phyloP scores from a whole-genome alignment of 1,284 basidiomycete species.

The Leccinum pallidistipes region DNA sequence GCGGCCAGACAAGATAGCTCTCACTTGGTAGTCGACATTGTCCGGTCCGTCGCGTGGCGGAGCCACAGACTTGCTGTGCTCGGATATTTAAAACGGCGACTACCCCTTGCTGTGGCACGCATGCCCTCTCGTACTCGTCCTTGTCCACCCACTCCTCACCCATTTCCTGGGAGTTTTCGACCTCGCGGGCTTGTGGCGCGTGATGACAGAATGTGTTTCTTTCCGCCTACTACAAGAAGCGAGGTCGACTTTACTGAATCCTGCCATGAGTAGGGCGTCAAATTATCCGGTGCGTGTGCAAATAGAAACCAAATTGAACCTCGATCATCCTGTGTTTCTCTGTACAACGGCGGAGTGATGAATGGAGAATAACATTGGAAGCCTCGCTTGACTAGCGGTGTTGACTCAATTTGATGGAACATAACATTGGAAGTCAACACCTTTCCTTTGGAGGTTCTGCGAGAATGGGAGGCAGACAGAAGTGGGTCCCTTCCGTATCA shows the following conservation, averaged over 20 bases:
- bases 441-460: not conserved
- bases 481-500: not conserved
- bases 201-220: not conserved
- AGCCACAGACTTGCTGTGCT: not conserved
- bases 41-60: no score
- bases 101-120: not conserved
- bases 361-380: not conserved
- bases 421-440: not conserved
- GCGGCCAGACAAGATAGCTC: not conserved
- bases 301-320: not conserved
- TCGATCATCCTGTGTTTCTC: not conserved
- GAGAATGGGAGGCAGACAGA: not conserved
- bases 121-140: not conserved
- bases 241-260: not conserved
- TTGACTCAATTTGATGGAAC: not conserved
- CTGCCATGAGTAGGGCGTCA: not conserved
- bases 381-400: not conserved
- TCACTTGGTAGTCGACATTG: no score
- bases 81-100: not conserved
- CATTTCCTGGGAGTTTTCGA: not conserved
- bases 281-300: not conserved
- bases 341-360: not conserved
- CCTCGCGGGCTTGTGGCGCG: not conserved
- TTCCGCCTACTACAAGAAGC: not conserved
- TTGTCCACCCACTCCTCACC: not conserved